A percentile compares a stretch with the other conserved stretches of the same genome.
Evolutionary conservation across 2,329 filamentous ascomycete genomes (phyloP).

Genomic region (Phialophora verrucosa): DNA sequence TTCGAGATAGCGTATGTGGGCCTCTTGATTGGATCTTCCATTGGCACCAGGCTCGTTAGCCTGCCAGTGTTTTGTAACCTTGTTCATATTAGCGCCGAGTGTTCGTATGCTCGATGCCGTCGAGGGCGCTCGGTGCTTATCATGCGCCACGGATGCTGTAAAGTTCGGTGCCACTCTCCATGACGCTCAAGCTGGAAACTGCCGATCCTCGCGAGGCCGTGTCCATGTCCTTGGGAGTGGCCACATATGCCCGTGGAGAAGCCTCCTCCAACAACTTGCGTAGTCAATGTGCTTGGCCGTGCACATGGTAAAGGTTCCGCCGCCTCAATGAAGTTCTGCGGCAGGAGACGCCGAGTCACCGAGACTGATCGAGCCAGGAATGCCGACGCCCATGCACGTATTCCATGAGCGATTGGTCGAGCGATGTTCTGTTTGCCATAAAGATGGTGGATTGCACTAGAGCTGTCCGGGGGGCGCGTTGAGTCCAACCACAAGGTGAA

Average conservation of each 20-base stretch:
- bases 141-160: background rate
- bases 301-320: background rate
- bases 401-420: background rate
- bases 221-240: background rate
- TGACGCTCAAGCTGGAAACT: background rate
- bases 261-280: background rate
- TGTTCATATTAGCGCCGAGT: background rate
- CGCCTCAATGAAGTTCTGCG: background rate
- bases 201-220: background rate
- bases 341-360: background rate
- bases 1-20: constrained; percentile 24
- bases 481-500: background rate
- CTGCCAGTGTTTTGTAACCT: constrained; percentile 13
- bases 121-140: constrained; percentile 1
- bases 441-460: background rate
- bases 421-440: background rate
- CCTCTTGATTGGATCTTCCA: constrained; percentile 21
- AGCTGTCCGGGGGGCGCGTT: background rate
- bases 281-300: background rate
- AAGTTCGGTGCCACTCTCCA: background rate
- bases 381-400: background rate
- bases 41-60: constrained; percentile 5
- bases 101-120: background rate
- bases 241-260: background rate
- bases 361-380: background rate